Conservation (phyloP, 495 filamentous ascomycete genomes). For the Penicillium chermesinum region DNA sequence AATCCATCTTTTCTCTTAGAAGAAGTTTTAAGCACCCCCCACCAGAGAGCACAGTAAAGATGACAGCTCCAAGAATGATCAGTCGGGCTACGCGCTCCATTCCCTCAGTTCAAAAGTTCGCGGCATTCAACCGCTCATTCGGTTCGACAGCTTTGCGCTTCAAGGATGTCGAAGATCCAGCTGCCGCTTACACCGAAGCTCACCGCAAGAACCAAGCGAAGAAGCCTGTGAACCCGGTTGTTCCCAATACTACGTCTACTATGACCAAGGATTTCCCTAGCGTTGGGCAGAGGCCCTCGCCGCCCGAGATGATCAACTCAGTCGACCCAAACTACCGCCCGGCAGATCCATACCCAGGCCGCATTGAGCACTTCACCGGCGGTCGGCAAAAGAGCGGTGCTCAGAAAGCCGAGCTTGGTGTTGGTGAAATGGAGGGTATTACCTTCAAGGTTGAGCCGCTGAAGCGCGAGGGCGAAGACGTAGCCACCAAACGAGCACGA, state of each 20-base stretch:
- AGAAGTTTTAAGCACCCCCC: slow-evolving; percentile 1
- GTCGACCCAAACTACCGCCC: slow-evolving; percentile 54
- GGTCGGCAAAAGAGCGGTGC: slow-evolving; percentile 48
- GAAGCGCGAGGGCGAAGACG: slow-evolving; percentile 72
- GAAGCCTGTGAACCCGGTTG: slow-evolving; percentile 54
- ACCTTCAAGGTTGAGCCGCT: slow-evolving; percentile 88
- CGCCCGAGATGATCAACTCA: slow-evolving; percentile 56
- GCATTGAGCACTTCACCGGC: slow-evolving; percentile 59
- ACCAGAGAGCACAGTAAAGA: slow-evolving; percentile 15
- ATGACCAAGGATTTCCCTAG: slow-evolving; percentile 58
- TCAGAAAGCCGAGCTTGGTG: slow-evolving; percentile 65
- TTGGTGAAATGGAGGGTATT: slow-evolving; percentile 87
- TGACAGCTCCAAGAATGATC: slow-evolving; percentile 36
- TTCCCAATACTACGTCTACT: slow-evolving; percentile 61
- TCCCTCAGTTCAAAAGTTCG: slow-evolving; percentile 17
- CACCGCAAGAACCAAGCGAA: slow-evolving; percentile 51
- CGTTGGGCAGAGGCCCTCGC: slow-evolving; percentile 50
- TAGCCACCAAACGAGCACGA: slow-evolving; percentile 76
- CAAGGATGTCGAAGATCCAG: slow-evolving; percentile 26
- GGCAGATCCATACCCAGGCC: slow-evolving; percentile 54
- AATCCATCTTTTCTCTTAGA: slow-evolving; percentile 9
- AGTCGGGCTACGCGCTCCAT: slow-evolving; percentile 29
- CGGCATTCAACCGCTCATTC: slow-evolving; percentile 30
- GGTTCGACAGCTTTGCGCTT: slow-evolving; percentile 31
- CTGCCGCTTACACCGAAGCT: slow-evolving; percentile 33